Conservation (phyloP, 1,284 basidiomycete genomes). For the Taiwanofungus camphoratus region DNA sequence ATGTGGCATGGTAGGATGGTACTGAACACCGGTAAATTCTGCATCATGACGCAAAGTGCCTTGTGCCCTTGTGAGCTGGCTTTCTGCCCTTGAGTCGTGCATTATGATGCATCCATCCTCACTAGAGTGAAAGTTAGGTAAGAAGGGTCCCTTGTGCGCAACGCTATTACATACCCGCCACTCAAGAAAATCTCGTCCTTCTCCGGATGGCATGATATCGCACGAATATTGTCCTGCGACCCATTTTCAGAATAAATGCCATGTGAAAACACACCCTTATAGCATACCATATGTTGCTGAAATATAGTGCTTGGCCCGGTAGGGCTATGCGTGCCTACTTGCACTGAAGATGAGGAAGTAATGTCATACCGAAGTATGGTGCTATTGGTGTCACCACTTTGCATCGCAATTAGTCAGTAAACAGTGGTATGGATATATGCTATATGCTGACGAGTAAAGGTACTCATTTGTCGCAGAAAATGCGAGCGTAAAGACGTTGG, state of each 20-base stretch:
- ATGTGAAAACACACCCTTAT: not conserved
- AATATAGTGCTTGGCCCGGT: conserved; percentile 18
- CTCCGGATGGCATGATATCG: conserved; percentile 53
- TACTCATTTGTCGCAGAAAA: conserved; percentile 61
- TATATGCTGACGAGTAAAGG: conserved; percentile 53
- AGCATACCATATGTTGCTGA: conserved; percentile 7
- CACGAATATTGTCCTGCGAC: conserved; percentile 57
- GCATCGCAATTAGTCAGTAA: conserved; percentile 5
- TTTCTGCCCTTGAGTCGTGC: conserved; percentile 45
- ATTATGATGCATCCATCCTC: conserved; percentile 63
- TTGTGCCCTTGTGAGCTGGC: conserved; percentile 34
- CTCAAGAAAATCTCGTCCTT: conserved; percentile 64
- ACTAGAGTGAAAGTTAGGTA: conserved; percentile 28
- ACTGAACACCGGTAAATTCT: conserved; percentile 58
- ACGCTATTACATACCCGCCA: conserved; percentile 45
- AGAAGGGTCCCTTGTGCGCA: conserved; percentile 3
- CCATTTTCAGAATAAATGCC: not conserved
- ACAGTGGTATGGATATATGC: conserved; percentile 1
- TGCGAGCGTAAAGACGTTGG: conserved; percentile 62
- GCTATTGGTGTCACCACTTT: conserved; percentile 59
- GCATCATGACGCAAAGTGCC: conserved; percentile 43
- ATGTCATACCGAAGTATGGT: conserved; percentile 56
- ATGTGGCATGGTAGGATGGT: conserved; percentile 58
- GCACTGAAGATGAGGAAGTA: conserved; percentile 18
- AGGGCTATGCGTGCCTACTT: conserved; percentile 18